Evolutionary conservation across 495 filamentous ascomycete genomes (phyloP), one percentile per base, ranked within the genome.

Genomic region (Penicillium odoratum): DNA sequence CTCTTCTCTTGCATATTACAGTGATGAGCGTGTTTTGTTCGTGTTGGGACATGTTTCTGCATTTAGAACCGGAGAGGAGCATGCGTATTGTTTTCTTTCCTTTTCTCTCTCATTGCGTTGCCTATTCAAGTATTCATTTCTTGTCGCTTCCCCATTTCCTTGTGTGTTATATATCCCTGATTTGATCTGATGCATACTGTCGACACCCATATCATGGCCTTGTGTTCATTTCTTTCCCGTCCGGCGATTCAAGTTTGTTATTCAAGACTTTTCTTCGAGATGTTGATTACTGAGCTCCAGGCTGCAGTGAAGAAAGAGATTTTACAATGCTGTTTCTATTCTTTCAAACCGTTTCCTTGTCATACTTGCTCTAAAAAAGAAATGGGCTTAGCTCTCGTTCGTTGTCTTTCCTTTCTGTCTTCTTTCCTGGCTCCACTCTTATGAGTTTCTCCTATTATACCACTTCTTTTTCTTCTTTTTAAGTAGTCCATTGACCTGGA

Each of bases 11-110:
- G 71, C 71, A 72, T 76, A 70, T 72, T 69, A 60, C 67, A 68
- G 68, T 69, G 69, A 76, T 64, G 66, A 77, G 74, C 74, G 74
- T 72, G 64, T 63, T 67, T 64, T 62, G 48, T 55, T 57, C 55
- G 53, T 60, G 56, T 58, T 59, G 53, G 59, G 57, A 48, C 55
- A 63, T 69, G 59, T 67, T 69, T 63, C 62, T 76, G 72, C 74
- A 74, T 76, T 71, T 77, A 75, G 72, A 77, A 48, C 58, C 61
- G 68, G 71, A 73, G 71, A 54, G 65, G 66, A 73, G 69, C 68
- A 63, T 69, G 64, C 68, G 63, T 68, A 67, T 69, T 67, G 57
- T 68, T 60, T 50, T 67, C 53, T 59, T 51, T 44, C 59, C 56
- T 50, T 46, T 59, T 51, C 18, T 53, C 57, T 59, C n/a, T 26